These are phyloP conservation scores for Theobroma grandiflorum DNA, from an alignment of 441 rosid genomes.

Conservation along the genomic window DNA sequence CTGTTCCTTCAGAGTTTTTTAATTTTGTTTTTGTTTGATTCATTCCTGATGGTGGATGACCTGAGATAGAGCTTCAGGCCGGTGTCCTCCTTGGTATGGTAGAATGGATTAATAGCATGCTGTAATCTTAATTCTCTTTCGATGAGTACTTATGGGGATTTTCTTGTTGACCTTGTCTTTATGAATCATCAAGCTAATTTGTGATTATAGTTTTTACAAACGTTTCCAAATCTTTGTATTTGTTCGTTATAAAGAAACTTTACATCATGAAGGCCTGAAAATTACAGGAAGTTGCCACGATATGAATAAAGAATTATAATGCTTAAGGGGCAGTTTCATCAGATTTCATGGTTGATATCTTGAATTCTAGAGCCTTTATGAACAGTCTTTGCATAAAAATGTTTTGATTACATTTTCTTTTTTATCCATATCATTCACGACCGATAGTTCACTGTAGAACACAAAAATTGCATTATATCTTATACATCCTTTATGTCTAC, in stretches of 20 bases:
- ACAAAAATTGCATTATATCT: neutral
- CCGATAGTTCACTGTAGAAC: constrained; percentile 2
- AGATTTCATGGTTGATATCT: neutral
- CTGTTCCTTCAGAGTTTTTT: neutral
- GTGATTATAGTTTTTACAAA: neutral
- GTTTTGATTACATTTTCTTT: neutral
- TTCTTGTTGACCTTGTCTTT: neutral
- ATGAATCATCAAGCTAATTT: constrained; percentile 8
- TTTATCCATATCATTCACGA: neutral
- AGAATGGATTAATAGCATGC: neutral
- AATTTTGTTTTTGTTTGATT: constrained; percentile 16
- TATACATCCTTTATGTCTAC: neutral
- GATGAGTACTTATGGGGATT: constrained; percentile 19
- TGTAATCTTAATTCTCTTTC: neutral
- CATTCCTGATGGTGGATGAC: constrained; percentile 16
- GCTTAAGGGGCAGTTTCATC: neutral
- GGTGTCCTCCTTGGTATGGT: neutral
- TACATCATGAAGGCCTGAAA: constrained; percentile 4
- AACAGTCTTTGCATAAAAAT: neutral
- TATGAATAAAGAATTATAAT: neutral
- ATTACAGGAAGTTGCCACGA: neutral
- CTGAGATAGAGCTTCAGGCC: neutral
- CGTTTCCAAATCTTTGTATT: neutral
- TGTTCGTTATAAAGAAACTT: neutral
- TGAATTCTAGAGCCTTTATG: neutral